phyloP scores from a whole-genome alignment of 257 asterid species.

The Nemophila menziesii region DNA sequence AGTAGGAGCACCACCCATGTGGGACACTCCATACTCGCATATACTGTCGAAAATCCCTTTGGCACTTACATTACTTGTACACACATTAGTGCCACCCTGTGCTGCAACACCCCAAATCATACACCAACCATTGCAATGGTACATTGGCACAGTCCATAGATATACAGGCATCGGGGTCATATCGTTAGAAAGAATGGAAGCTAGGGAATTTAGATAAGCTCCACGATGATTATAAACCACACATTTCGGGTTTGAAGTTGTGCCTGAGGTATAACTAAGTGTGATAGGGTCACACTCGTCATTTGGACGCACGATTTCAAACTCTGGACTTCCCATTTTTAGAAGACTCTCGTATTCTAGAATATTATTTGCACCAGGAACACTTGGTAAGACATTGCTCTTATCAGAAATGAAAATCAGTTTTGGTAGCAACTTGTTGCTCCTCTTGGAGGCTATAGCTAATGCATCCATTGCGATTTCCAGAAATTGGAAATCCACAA shows the following conservation, averaged over 20 bases:
- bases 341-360: slow-evolving; percentile 23
- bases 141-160: slow-evolving; percentile 38
- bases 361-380: no score
- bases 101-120: slow-evolving; percentile 29
- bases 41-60: slow-evolving; percentile 23
- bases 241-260: slow-evolving; percentile 30
- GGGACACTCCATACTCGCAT: slow-evolving; percentile 18
- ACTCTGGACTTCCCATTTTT: slow-evolving; percentile 11
- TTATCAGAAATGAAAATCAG: no score
- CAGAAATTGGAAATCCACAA: slow-evolving; percentile 24
- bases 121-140: slow-evolving; percentile 32
- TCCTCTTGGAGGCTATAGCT: no score
- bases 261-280: slow-evolving; percentile 30
- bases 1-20: slow-evolving; percentile 33
- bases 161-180: slow-evolving; percentile 24
- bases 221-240: slow-evolving; percentile 31
- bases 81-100: slow-evolving; percentile 25
- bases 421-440: no score
- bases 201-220: slow-evolving; percentile 26
- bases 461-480: no score
- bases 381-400: no score
- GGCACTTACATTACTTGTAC: slow-evolving; percentile 20
- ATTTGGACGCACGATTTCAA: slow-evolving; percentile 19
- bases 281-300: slow-evolving; percentile 29
- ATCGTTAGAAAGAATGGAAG: slow-evolving; percentile 14